Conservation (phyloP, 208 protist species). For the Acanthamoeba culbertsoni region DNA sequence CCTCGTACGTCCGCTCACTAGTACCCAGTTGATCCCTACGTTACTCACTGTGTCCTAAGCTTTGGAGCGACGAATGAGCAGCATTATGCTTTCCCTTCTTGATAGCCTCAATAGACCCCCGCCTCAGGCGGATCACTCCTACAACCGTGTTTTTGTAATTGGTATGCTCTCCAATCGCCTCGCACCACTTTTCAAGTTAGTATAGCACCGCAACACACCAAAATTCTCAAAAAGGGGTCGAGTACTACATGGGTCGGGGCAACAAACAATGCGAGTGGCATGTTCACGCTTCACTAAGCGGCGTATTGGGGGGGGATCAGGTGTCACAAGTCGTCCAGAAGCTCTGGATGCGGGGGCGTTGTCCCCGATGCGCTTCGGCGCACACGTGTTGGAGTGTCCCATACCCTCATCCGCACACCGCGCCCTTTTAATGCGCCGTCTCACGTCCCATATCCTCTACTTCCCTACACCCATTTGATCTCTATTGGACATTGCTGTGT, state of each 20-base stretch:
- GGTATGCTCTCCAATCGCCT: neutral
- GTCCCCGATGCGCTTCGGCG: neutral
- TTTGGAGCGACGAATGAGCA: neutral
- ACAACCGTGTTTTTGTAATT: neutral
- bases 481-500: neutral
- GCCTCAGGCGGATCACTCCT: neutral
- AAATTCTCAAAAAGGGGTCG: too few species aligned
- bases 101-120: neutral
- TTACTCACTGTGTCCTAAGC: neutral
- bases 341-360: neutral
- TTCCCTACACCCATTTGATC: neutral
- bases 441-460: neutral
- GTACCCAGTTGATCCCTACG: neutral
- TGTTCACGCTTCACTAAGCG: neutral
- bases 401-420: neutral
- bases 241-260: neutral
- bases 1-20: neutral
- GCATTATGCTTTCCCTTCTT: neutral
- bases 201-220: too few species aligned
- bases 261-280: neutral
- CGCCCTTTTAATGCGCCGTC: neutral
- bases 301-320: neutral
- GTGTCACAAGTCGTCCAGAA: neutral
- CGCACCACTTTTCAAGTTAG: too few species aligned
- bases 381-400: neutral